Base-by-base conservation (phyloP, 2,329 filamentous ascomycete genomes). In the Paraconiothyrium brasiliense region DNA sequence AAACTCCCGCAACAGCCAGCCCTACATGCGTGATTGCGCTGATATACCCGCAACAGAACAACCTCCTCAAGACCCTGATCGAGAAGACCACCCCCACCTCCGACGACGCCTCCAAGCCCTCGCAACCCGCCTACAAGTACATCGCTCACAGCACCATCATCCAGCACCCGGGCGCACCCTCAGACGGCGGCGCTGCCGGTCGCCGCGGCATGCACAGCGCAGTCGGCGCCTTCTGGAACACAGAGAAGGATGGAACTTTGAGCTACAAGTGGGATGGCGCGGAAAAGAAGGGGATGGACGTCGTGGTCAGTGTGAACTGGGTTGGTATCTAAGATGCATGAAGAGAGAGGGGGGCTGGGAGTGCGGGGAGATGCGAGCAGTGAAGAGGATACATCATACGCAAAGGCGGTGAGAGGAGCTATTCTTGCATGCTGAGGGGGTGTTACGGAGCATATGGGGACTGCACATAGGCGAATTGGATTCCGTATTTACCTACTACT, bases 101-200 rank as follows among this genome's bases (percentile, higher is more conserved):
- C 22, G 84, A 87, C 22, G 78, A 84, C 51, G 81, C 84, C 64
- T 82, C 84, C 63, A 80, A 84, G 32, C 82, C 84, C 63, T 80
- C 84, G 30, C 83, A 87, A 30, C 90, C 92, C 5, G 80, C 84
- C 16, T 97, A 90, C 87, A 98, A 98, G 82, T 98, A 94, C 82
- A 92, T 93, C 71, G 93, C 97, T 82, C 98, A 97, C 86, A 96
- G 92, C 84, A 98, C 94, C 68, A 97, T 98, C 76, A 96, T 98
- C 71, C 94, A 99, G 84, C 94, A 98, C 83, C 85, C 94, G 37
- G 72, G 71, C 46, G 68, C 71, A 22, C 72, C 74, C 39, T 71
- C 72, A 4, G 79, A 77, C 78, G 76, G 78, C 27, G 85, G 85
- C 64, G 90, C 90, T 76, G 90, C 91, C 59, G 94, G 93, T 59